Evolutionary conservation across 371 early-diverging fungal genomes (phyloP).

Genomic region (Mucor racemosus): DNA sequence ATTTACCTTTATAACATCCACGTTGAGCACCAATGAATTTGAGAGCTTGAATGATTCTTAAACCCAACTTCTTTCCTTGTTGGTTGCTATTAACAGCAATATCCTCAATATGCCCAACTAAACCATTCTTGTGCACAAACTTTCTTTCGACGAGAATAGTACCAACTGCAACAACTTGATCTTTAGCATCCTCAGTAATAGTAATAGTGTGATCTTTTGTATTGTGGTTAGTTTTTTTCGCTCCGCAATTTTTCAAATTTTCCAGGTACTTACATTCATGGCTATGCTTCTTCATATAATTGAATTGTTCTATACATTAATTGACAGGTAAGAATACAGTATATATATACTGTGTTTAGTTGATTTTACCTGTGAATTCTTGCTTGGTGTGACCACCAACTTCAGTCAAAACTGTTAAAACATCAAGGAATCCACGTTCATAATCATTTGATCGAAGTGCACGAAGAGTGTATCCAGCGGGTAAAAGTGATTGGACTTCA

Average conservation of each 20-base stretch:
- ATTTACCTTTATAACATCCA: conserved; percentile 71
- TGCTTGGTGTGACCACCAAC: conserved; percentile 76
- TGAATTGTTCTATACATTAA: conserved; percentile 61
- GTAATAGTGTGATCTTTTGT: conserved; percentile 75
- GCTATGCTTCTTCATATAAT: conserved; percentile 74
- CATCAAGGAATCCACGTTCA: conserved; percentile 75
- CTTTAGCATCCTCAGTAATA: conserved; percentile 73
- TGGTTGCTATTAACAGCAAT: conserved; percentile 94
- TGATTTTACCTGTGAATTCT: conserved; percentile 58
- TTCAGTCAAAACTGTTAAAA: conserved; percentile 75
- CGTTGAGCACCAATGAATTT: conserved; percentile 65
- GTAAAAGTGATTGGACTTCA: conserved; percentile 73
- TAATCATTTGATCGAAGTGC: conserved; percentile 86
- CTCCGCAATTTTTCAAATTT: background rate
- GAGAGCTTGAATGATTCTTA: conserved; percentile 75
- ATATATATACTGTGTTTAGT: background rate
- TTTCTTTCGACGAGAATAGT: conserved; percentile 96
- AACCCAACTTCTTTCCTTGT: conserved; percentile 90
- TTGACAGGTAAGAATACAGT: background rate
- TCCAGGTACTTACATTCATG: conserved; percentile 65
- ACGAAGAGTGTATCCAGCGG: conserved; percentile 80
- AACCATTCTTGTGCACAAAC: conserved; percentile 88
- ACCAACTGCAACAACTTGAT: conserved; percentile 89
- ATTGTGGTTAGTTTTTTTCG: background rate
- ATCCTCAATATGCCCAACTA: conserved; percentile 89